These are phyloP conservation scores for Ceratorhiza oryzae-sativae DNA, from an alignment of 1,284 basidiomycete genomes.

Conservation along the genomic window DNA sequence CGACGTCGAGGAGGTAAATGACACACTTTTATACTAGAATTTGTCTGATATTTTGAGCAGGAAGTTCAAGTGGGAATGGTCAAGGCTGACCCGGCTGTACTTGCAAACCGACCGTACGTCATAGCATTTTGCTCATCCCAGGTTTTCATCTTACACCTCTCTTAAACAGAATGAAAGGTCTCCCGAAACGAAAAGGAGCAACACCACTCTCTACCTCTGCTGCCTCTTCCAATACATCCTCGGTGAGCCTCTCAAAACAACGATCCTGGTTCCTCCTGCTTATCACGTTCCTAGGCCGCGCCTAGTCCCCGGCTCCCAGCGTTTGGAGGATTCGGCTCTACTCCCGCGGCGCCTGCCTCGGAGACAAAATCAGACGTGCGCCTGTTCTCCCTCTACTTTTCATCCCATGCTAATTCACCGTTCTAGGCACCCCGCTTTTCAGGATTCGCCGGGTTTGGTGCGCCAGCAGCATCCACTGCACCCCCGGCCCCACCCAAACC, in stretches of 20 bases:
- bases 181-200: constrained; percentile 35
- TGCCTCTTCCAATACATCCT: constrained; percentile 26
- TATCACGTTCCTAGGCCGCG: constrained; percentile 1
- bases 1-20: constrained; percentile 23
- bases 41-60: neutral
- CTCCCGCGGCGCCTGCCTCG: neutral
- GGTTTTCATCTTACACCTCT: neutral
- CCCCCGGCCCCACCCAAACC: constrained; percentile 22
- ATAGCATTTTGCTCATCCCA: neutral
- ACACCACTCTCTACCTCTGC: constrained; percentile 16
- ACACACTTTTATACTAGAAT: neutral
- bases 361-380: constrained; percentile 33
- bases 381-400: neutral
- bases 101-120: constrained; percentile 30
- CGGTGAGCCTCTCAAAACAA: neutral
- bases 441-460: constrained; percentile 40
- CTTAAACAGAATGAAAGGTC: constrained; percentile 26
- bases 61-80: constrained; percentile 29
- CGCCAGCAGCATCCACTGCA: neutral
- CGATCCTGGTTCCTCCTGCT: neutral
- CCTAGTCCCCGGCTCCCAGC: neutral
- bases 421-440: constrained; percentile 31
- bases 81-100: constrained; percentile 26
- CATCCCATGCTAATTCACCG: neutral
- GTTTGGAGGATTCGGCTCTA: constrained; percentile 25